These are phyloP conservation scores for Penicillium ucsense DNA, from an alignment of 495 filamentous ascomycete species.

Conservation along the genomic window DNA sequence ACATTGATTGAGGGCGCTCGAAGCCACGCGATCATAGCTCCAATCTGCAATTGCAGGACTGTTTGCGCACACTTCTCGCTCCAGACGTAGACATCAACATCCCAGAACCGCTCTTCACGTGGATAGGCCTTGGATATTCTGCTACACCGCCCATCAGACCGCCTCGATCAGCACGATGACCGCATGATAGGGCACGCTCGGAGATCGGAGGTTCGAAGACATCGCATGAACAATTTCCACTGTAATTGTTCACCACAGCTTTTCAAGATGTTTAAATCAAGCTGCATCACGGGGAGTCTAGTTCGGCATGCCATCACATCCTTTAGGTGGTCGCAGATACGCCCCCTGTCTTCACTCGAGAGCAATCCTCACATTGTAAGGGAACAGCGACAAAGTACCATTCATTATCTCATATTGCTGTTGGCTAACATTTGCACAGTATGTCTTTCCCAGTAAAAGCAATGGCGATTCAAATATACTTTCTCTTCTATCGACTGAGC, in stretches of 20 bases:
- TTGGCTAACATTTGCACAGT: conserved; percentile 41
- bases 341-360: conserved; percentile 42
- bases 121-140: not conserved
- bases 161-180: conserved; percentile 11
- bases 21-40: too few species aligned
- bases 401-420: not conserved
- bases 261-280: not conserved
- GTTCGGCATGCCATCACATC: conserved; percentile 11
- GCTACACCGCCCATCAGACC: conserved; percentile 9
- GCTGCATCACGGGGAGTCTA: too few species aligned
- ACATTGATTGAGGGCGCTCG: too few species aligned
- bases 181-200: not conserved
- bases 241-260: not conserved
- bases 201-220: not conserved
- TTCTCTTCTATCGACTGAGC: conserved; percentile 63
- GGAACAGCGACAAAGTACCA: not conserved
- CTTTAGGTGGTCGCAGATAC: conserved; percentile 20
- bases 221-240: not conserved
- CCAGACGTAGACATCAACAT: not conserved
- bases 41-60: too few species aligned
- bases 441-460: conserved; percentile 51
- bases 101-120: conserved; percentile 1
- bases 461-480: conserved; percentile 46
- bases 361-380: conserved; percentile 47
- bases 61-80: too few species aligned